Conservation (phyloP, 1,284 basidiomycete species). For the Macrocystidia cucumis region DNA sequence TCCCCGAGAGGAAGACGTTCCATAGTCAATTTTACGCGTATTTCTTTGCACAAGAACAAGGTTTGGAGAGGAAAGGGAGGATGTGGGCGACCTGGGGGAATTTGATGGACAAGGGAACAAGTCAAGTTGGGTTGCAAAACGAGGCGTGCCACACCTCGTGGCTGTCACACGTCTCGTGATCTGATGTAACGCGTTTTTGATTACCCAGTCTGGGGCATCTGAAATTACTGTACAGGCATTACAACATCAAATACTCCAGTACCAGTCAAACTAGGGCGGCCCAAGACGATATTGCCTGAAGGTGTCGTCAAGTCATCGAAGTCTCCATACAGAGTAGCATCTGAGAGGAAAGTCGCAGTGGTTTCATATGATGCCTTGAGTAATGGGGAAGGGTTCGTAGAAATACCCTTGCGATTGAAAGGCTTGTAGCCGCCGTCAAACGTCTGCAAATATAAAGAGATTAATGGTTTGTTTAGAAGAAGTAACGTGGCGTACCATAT, state of each 20-base stretch:
- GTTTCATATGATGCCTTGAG: conserved; percentile 98
- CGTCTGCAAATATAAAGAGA: conserved; percentile 48
- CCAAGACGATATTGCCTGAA: conserved; percentile 88
- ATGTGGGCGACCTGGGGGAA: conserved; percentile 10
- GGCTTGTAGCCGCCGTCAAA: conserved; percentile 97
- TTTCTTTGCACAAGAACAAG: conserved; percentile 15
- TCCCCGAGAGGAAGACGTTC: conserved; percentile 44
- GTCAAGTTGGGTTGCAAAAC: no score
- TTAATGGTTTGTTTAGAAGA: conserved; percentile 8
- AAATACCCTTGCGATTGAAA: conserved; percentile 95
- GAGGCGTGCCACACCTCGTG: conserved; percentile 4
- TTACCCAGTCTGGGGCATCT: conserved; percentile 12
- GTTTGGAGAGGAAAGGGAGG: conserved; percentile 13
- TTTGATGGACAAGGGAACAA: conserved; percentile 10
- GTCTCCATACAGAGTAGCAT: conserved; percentile 92
- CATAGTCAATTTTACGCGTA: no score
- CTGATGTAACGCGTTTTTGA: conserved; percentile 24
- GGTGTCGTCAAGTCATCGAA: conserved; percentile 89
- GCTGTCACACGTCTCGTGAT: conserved; percentile 20
- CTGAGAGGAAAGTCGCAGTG: conserved; percentile 92
- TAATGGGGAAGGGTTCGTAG: conserved; percentile 86
- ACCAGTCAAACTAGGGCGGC: conserved; percentile 75
- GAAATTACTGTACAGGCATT: conserved; percentile 50
- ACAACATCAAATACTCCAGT: conserved; percentile 88
- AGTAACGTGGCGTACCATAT: conserved; percentile 68